Evolutionary conservation across 2,329 filamentous ascomycete genomes (phyloP), one percentile per base, ranked within the genome.

Genomic region (Cercospora zeina): DNA sequence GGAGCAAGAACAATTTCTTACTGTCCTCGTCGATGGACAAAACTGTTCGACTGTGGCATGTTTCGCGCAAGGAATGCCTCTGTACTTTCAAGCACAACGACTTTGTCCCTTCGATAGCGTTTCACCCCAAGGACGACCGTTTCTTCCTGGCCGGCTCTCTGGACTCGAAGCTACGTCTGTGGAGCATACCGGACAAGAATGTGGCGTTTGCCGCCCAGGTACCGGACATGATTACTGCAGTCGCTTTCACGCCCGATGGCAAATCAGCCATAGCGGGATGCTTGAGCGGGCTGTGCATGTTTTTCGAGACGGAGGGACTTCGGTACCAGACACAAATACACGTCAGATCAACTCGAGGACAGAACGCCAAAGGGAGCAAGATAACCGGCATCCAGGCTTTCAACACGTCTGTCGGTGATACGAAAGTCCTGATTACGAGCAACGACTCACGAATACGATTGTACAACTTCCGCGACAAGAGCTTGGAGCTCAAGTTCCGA

Each of bases 1-100:
- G 95, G 95, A 97, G 93, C 79, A 99, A 97, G 82, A 99, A 99
- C 77, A 96, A 96, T 75, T 99, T 99, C 69, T 77, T 99, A 30
- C 81, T 99, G 14, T 97, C 93, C 3, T 96, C 93, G 0, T 96
- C 93, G 0, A 97, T 97, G 92, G 95, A 99, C 75, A 97, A 97
- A 79, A 96, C 93, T 0, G 95, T 99, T 11, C 85, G 91, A 13
- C 77, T 99, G 53, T 99, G 95, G 93, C 95, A 99, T 76, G 83
- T 95, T 65, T 93, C 86, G 72, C 84, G 93, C 57, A 77, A 83
- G 3, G 93, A 97, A 71, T 97, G 92, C 71, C 81, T 99, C 0
- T 96, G 92, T 76, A 92, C 89, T 1, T 99, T 97, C 78, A 91
- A 93, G 70, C 95, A 97, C 76, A 91, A 88, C 70, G 95, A 99